Evolutionary conservation across 139 green algal genomes (phyloP).

Genomic region (Closterium sp.): DNA sequence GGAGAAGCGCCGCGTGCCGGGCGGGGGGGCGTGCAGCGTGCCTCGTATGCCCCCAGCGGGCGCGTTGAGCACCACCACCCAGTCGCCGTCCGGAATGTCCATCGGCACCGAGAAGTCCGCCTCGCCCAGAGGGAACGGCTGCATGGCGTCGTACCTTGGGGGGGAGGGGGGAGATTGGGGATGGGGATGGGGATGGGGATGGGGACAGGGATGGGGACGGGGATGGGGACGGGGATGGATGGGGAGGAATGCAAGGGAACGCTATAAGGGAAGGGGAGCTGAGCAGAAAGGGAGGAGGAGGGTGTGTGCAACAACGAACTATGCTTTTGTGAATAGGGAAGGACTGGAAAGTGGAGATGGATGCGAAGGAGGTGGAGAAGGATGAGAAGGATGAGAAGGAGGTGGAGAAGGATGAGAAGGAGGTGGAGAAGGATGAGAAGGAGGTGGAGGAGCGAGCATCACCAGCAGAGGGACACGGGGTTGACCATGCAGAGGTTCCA

Average conservation of each 20-base stretch:
- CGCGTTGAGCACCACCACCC: conserved; percentile 12
- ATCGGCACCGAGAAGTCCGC: background rate
- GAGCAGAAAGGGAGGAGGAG: no score
- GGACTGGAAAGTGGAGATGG: background rate
- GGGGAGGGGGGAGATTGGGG: background rate
- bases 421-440: no score
- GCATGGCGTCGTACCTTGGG: background rate
- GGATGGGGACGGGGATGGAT: no score
- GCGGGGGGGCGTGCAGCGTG: background rate
- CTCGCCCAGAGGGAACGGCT: background rate
- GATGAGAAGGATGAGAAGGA: no score
- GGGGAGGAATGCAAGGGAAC: no score
- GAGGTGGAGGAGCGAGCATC: no score
- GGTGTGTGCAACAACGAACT: no score
- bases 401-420: background rate
- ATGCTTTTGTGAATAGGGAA: no score
- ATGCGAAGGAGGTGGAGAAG: no score
- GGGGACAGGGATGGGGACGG: no score
- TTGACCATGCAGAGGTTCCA: conserved; percentile 22
- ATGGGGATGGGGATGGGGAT: no score
- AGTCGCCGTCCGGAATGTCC: conserved; percentile 19
- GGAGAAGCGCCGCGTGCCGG: background rate
- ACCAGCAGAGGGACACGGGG: conserved; percentile 10
- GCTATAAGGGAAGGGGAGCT: no score
- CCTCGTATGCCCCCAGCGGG: background rate